These are phyloP conservation scores for Septoria linicola DNA, from an alignment of 2,329 filamentous ascomycete genomes.

Conservation along the genomic window DNA sequence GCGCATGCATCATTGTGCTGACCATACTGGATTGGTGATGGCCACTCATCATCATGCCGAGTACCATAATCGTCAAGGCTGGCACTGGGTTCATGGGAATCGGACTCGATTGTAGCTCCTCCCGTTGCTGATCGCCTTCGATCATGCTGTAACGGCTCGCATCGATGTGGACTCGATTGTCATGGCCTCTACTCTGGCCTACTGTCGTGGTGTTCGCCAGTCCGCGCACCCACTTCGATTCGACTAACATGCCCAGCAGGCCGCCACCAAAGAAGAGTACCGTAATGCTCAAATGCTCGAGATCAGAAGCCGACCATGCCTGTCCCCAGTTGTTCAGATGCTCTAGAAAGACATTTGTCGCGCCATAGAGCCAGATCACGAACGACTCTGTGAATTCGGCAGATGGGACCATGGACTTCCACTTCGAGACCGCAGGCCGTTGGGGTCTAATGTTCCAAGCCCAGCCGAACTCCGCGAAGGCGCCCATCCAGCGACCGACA, in stretches of 20 bases:
- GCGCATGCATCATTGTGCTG: slow-evolving; percentile 87
- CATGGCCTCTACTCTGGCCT: slow-evolving; percentile 40
- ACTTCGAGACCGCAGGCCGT: slow-evolving; percentile 57
- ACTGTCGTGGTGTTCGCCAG: slow-evolving; percentile 58
- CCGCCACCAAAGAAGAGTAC: slow-evolving; percentile 92
- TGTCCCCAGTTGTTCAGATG: slow-evolving; percentile 73
- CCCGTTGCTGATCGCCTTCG: slow-evolving; percentile 47
- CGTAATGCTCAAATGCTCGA: slow-evolving; percentile 91
- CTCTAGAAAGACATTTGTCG: slow-evolving; percentile 88
- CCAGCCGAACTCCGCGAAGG: slow-evolving; percentile 89
- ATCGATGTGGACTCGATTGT: slow-evolving; percentile 26
- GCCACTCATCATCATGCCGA: slow-evolving; percentile 93
- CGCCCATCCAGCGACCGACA: slow-evolving; percentile 84
- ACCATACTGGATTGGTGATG: slow-evolving; percentile 83
- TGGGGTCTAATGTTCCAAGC: slow-evolving; percentile 84
- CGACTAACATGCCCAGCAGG: slow-evolving; percentile 52
- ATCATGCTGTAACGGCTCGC: slow-evolving; percentile 1
- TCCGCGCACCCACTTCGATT: slow-evolving; percentile 57
- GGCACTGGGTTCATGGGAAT: slow-evolving; percentile 87
- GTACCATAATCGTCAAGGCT: slow-evolving; percentile 76
- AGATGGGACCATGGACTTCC: slow-evolving; percentile 63
- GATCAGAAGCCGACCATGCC: slow-evolving; percentile 72
- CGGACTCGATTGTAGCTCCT: slow-evolving; percentile 64
- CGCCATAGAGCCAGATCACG: slow-evolving; percentile 85
- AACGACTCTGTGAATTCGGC: slow-evolving; percentile 88